These are phyloP conservation scores for Irpex lacteus DNA, from an alignment of 1,284 basidiomycete genomes.

Conservation along the genomic window DNA sequence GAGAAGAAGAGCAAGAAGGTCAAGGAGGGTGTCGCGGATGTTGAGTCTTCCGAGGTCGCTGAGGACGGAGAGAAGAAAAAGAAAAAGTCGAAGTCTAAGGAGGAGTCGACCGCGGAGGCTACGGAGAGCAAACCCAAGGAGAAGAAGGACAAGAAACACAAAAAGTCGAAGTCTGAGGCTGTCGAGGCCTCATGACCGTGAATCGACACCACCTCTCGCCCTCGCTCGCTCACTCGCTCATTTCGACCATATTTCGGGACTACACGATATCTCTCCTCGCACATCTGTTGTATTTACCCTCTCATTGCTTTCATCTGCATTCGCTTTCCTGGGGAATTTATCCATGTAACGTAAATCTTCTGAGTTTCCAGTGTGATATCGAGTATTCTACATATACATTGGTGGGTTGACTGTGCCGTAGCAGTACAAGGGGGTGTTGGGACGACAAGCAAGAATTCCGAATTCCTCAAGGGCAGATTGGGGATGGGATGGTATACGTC, in stretches of 20 bases:
- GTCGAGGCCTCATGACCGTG: constrained; percentile 9
- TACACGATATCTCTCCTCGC: not conserved
- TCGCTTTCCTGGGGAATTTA: not conserved
- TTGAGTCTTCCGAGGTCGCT: constrained; percentile 22
- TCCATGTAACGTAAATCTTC: not conserved
- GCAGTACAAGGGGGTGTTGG: not conserved
- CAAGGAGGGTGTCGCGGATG: constrained; percentile 42
- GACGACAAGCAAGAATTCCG: constrained; percentile 1
- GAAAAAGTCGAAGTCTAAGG: constrained; percentile 37
- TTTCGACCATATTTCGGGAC: not conserved
- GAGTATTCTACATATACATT: constrained; percentile 6
- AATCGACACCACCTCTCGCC: not conserved
- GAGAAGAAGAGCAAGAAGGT: constrained; percentile 84
- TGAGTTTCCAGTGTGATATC: not conserved
- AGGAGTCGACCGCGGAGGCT: not conserved
- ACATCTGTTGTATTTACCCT: not conserved
- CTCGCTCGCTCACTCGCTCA: not conserved
- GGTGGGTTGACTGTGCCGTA: not conserved
- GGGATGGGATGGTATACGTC: constrained; percentile 8
- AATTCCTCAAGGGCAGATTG: not conserved
- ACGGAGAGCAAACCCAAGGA: constrained; percentile 3
- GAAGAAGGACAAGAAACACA: constrained; percentile 16
- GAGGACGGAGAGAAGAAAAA: constrained; percentile 74
- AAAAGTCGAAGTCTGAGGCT: constrained; percentile 8
- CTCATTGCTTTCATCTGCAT: constrained; percentile 3